Evolutionary conservation across 768 basidiomycete species (phyloP).

Genomic region (Terana coerulea): DNA sequence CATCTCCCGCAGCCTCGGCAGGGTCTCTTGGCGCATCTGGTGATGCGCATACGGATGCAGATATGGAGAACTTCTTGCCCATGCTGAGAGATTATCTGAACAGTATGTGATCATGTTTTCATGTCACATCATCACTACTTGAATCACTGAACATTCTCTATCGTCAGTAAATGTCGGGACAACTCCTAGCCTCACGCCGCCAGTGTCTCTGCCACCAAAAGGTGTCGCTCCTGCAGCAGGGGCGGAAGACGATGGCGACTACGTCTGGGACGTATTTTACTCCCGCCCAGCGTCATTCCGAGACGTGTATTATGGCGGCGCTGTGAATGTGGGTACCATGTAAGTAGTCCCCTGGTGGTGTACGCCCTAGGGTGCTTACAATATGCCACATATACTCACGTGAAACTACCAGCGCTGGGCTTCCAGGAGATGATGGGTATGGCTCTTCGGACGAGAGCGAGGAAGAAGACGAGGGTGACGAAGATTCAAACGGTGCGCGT

Average conservation of each 20-base stretch:
- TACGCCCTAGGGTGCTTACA: neutral
- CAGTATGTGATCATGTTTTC: constrained; percentile 32
- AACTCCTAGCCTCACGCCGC: no score
- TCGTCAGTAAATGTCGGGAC: no score
- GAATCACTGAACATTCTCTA: no score
- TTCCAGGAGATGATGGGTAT: constrained; percentile 55
- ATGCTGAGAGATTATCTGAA: constrained; percentile 73
- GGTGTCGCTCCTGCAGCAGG: no score
- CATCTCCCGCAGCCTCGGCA: constrained; percentile 7
- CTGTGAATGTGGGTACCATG: constrained; percentile 60
- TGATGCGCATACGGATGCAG: constrained; percentile 37
- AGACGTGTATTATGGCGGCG: constrained; percentile 53
- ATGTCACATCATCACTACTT: neutral
- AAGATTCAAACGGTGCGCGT: constrained; percentile 74
- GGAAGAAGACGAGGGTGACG: constrained; percentile 33
- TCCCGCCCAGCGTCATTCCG: constrained; percentile 56
- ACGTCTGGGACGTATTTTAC: constrained; percentile 85
- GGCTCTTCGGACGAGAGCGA: constrained; percentile 23
- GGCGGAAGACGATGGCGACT: constrained; percentile 46
- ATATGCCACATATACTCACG: neutral
- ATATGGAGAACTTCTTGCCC: constrained; percentile 76
- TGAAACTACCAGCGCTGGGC: constrained; percentile 50
- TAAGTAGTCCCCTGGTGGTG: constrained; percentile 31
- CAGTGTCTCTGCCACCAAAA: no score
- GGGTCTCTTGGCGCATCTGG: neutral